Base-by-base conservation (phyloP, 1,284 basidiomycete genomes). In the Amylostereum areolatum region DNA sequence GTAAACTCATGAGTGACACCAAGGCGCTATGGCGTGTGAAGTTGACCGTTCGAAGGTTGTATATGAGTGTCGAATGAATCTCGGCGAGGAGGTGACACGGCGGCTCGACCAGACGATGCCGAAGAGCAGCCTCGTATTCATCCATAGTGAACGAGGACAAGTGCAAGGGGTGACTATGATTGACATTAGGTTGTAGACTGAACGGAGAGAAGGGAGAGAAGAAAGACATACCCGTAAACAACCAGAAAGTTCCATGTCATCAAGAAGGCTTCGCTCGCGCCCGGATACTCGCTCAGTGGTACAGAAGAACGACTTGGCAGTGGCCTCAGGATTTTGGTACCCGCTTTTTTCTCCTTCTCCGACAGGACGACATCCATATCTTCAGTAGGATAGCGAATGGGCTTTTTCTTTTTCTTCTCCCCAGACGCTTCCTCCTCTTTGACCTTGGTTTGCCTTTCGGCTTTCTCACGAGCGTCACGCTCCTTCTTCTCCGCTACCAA, bases 141-240 rank as follows among this genome's bases (percentile, higher is more conserved):
- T 99, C 97, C 59, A 98, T 74, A 0, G 92, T 89, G 64, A 98
- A 92, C 8, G 85, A 73, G n/a, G 95, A 96, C 8, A 99, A 69
- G 54, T 87, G 83, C 11, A 99, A 74, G 2, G 94, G 85, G 76
- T 89, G 85, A 6, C 92, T 93, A 60, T 12, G 37, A 43, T 45
- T 43, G 18, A 32, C 10, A 44, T 45, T 33, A 52, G 34, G 35
- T 27, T 33, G 27, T 53, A 52, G 51, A 33, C 33, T 12, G 41
- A 24, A 29, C 32, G 3, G 10, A 42, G 12, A 27, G 18, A 3
- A 37, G 10, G 36, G 43, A 37, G 11, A 42, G 29, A 34, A 46
- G 28, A 45, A 52, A 27, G 30, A 69, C 85, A 59, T 63, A 93
- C 91, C 93, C 92, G 67, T 93, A 92, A 48, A 93, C 85, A 51